These are phyloP conservation scores for Trichoderma citrinoviride DNA, from an alignment of 2,329 filamentous ascomycete genomes.

Conservation along the genomic window DNA sequence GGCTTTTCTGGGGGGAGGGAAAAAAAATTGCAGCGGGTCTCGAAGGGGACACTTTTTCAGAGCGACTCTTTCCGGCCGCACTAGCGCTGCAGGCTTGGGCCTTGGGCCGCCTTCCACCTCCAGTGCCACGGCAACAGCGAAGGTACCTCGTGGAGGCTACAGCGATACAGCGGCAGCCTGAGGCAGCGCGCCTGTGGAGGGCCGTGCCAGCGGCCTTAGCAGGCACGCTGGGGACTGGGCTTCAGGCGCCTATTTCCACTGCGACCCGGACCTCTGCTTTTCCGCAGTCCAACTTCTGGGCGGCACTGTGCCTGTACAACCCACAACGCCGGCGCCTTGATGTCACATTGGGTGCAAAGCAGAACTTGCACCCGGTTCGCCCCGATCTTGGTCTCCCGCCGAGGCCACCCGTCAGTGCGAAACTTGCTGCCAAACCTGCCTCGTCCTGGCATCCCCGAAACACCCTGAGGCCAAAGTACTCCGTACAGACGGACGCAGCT, in stretches of 20 bases:
- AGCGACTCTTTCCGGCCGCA: conserved; percentile 38
- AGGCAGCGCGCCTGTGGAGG: conserved; percentile 28
- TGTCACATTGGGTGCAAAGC: conserved; percentile 5
- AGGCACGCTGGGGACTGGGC: background rate
- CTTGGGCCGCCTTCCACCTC: conserved; percentile 18
- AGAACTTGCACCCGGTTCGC: conserved; percentile 31
- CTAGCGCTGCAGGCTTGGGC: conserved; percentile 29
- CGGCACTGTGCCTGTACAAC: conserved; percentile 14
- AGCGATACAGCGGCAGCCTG: conserved; percentile 31
- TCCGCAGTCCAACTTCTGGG: background rate
- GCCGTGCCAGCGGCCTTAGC: conserved; percentile 1
- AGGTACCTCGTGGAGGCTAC: background rate
- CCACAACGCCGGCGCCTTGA: background rate
- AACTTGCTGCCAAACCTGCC: conserved; percentile 5
- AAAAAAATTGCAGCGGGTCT: conserved; percentile 53
- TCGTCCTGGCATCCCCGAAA: conserved; percentile 21
- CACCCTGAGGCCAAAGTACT: conserved; percentile 1
- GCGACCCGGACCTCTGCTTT: background rate
- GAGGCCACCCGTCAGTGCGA: conserved; percentile 23
- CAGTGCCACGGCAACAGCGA: conserved; percentile 34
- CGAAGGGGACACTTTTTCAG: conserved; percentile 46
- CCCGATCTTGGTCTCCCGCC: conserved; percentile 35
- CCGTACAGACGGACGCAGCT: background rate
- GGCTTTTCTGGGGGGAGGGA: conserved; percentile 40
- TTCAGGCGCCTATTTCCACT: conserved; percentile 13